Base-by-base conservation (phyloP, 2,329 filamentous ascomycete genomes). In the Aspergillus latus region DNA sequence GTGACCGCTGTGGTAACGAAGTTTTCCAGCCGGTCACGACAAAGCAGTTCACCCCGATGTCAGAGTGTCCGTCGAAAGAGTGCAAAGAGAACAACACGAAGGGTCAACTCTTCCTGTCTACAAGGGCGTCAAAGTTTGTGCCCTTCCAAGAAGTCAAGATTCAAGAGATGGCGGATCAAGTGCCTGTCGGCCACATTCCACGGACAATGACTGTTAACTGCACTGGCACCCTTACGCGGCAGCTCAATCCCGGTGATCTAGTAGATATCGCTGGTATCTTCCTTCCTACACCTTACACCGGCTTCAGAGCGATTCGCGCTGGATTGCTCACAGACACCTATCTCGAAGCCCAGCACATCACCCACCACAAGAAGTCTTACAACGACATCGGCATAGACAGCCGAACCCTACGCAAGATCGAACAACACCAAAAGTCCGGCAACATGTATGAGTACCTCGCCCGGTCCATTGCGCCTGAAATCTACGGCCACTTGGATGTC, bases 111-210 rank as follows among this genome's bases (percentile, higher is more conserved):
- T 93, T 96, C 72, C 85, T 95, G 37, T 97, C 93, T 0, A 95
- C 92, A n/a, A 85, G 94, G 66, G 94, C 93, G 0, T 97, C 92
- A 50, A 99, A 97, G 69, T 99, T 97, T 70, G 78, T 96, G 68
- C 92, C 94, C 3, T 99, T 99, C 79, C 94, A 99, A 74, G 94
- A 99, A 75, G 86, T 97, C 75, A 97, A 97, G 78, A 92, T 99
- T 55, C 94, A 99, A 75, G 94, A 99, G 72, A 90, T 97, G 86
- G 92, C 94, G n/a, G 94, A 99, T 72, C 94, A 99, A 74, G 94
- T 99, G 0, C 94, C 94, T 6, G 95, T 99, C 62, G 94, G 94
- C 49, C 94, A 99, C 72, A 99, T 99, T 66, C 94, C 94, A 32
- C 86, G 94, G 57, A 91, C 91, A 56, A 78, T 99, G 60, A 97